A percentile compares a stretch with the other conserved stretches of the same genome.
Evolutionary conservation across 2,329 filamentous ascomycete species (phyloP).

Genomic region (Chaetomiaceae sp.): DNA sequence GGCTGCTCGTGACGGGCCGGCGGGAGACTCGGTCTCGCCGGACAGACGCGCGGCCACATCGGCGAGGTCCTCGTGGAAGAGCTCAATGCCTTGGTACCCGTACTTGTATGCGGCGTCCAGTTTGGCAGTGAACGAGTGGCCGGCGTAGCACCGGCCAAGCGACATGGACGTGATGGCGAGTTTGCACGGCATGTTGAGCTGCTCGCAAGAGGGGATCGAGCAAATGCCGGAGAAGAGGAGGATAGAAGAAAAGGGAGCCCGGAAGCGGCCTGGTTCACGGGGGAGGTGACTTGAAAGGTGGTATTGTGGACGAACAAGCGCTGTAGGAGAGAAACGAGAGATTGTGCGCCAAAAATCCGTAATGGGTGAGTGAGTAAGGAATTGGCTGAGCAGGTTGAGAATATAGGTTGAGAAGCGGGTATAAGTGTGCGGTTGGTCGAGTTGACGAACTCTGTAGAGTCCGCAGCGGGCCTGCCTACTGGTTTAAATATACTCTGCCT

Average conservation of each 20-base stretch:
- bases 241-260: background rate
- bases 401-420: too few relatives aligned
- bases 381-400: background rate
- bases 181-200: slow-evolving; percentile 46
- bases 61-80: slow-evolving; percentile 73
- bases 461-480: background rate
- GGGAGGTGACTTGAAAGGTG: background rate
- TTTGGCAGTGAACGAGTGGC: slow-evolving; percentile 64
- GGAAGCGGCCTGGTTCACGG: background rate
- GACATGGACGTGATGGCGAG: slow-evolving; percentile 74
- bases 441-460: too few relatives aligned
- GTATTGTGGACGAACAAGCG: background rate
- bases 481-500: background rate
- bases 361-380: background rate
- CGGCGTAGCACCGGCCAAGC: slow-evolving; percentile 63
- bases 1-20: slow-evolving; percentile 21
- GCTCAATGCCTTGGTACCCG: slow-evolving; percentile 66
- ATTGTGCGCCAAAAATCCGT: background rate
- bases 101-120: slow-evolving; percentile 62
- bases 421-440: too few relatives aligned
- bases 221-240: background rate
- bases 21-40: background rate
- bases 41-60: slow-evolving; percentile 46
- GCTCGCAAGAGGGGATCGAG: background rate
- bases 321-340: background rate